A percentile compares a stretch with the other conserved stretches of the same genome.
phyloP scores from a whole-genome alignment of 1,284 basidiomycete species.

The Neolentinus lepideus region DNA sequence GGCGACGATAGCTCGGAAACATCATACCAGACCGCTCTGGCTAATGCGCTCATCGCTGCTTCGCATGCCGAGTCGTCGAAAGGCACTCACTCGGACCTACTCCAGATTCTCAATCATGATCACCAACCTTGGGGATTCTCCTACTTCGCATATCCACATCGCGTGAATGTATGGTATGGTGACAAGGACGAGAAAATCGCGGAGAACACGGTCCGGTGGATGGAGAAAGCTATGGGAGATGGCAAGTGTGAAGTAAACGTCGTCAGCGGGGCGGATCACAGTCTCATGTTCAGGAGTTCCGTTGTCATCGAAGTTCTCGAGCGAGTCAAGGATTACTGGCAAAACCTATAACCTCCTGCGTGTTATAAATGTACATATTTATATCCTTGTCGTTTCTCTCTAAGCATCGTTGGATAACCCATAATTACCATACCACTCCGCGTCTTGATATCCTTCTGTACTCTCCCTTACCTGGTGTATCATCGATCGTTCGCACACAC shows the following conservation, averaged over 20 bases:
- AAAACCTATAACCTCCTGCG: conserved; percentile 18
- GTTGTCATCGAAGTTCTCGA: conserved; percentile 89
- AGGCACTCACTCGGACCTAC: conserved; percentile 85
- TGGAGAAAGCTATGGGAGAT: conserved; percentile 81
- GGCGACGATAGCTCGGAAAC: conserved; percentile 25
- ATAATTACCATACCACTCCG: not conserved
- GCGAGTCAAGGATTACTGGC: conserved; percentile 55
- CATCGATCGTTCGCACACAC: not conserved
- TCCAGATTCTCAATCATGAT: conserved; percentile 87
- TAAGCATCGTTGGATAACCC: not conserved
- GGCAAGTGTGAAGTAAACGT: conserved; percentile 74
- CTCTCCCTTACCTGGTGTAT: not conserved
- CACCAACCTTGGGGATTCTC: conserved; percentile 82
- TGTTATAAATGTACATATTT: conserved; percentile 11
- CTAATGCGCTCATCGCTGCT: conserved; percentile 85
- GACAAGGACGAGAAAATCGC: conserved; percentile 90
- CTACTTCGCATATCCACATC: conserved; percentile 69
- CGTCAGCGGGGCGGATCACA: conserved; percentile 85
- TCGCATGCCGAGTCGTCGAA: conserved; percentile 91
- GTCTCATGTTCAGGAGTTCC: conserved; percentile 83
- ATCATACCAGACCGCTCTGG: conserved; percentile 62
- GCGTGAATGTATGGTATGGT: conserved; percentile 90
- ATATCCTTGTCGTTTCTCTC: not conserved
- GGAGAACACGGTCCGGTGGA: conserved; percentile 82
- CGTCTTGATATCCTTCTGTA: not conserved